Base-by-base conservation (phyloP, 2,329 filamentous ascomycete genomes). In the Xylariales sp. region DNA sequence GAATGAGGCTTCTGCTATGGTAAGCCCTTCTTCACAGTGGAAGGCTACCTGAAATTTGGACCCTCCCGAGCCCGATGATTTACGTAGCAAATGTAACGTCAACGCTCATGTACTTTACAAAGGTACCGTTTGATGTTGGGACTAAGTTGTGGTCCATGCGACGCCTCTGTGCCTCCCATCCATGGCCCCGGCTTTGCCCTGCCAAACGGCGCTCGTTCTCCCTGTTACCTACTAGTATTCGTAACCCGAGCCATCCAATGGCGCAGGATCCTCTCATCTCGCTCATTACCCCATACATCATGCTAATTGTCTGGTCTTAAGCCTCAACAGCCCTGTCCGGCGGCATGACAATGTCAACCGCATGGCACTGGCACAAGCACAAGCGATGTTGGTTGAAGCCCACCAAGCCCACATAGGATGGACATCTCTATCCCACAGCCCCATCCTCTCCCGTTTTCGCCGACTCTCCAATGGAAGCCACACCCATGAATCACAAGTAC, bases 271-370 rank as follows among this genome's bases (percentile, higher is more conserved):
- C 39, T 42, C 39, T 31, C 39, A 42, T 33, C 31, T 31, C 31
- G n/a, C 25, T 16, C 32, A 21, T 24, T 28, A 42, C 39, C 39
- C 39, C 38, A 40, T 40, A 40, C 29, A 40, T 40, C 38, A 40
- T 40, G 18, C 39, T 31, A 42, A 16, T 19, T 32, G 31, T 22
- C 21, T 16, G 21, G 12, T 36, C 21, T 42, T 31, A 29, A 42
- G 32, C 39, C 32, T 36, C 32, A 36, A 15, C 18, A 27, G 20
- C 39, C 39, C 32, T 36, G 31, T 19, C 19, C 32, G 22, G 21
- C 20, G 20, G n/a, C 18, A 33, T 33, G 38, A 15, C 39, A 28
- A 28, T 21, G 22, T 14, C 20, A 16, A 25, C 10, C 14, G 22
- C 22, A 19, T 27, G 39, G 31, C 12, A 18, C 31, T 19, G 15